These are phyloP conservation scores for Clarireedia monteithiana DNA, from an alignment of 2,329 filamentous ascomycete species.

Conservation along the genomic window DNA sequence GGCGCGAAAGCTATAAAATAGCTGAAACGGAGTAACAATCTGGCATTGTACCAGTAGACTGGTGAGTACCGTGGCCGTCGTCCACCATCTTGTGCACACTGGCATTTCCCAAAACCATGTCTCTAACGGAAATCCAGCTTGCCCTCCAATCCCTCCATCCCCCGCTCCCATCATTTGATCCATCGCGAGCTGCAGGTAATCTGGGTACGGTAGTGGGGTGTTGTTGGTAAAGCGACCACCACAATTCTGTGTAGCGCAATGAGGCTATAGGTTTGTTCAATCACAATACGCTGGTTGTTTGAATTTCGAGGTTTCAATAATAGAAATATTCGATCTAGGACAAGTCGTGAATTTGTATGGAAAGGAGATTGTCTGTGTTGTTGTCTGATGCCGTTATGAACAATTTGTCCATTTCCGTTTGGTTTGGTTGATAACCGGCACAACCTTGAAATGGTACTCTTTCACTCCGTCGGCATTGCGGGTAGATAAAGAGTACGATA, in stretches of 20 bases:
- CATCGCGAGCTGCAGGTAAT: slow-evolving; percentile 17
- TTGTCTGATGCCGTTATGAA: neutral
- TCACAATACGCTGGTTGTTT: no score
- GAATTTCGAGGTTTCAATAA: neutral
- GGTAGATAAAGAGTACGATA: neutral
- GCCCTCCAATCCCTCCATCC: slow-evolving; percentile 36
- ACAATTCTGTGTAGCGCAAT: neutral
- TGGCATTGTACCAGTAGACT: slow-evolving; percentile 90
- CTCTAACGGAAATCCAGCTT: slow-evolving; percentile 70
- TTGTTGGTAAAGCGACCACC: neutral
- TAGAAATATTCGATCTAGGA: no score
- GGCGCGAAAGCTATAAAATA: slow-evolving; percentile 92
- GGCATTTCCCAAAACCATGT: slow-evolving; percentile 99
- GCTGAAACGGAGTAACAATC: slow-evolving; percentile 84
- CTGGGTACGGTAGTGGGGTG: neutral
- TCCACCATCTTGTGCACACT: slow-evolving; percentile 94
- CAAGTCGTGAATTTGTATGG: neutral
- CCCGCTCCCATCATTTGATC: slow-evolving; percentile 31
- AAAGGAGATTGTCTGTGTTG: neutral
- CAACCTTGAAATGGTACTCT: neutral
- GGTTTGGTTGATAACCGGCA: neutral
- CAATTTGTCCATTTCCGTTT: slow-evolving; percentile 6
- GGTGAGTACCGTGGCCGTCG: slow-evolving; percentile 79
- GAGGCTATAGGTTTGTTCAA: neutral
- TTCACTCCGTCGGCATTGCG: neutral